Evolutionary conservation across 345 rosid genomes (phyloP), one percentile per base, ranked within the genome.

Genomic region (Xanthoceras sorbifolium): DNA sequence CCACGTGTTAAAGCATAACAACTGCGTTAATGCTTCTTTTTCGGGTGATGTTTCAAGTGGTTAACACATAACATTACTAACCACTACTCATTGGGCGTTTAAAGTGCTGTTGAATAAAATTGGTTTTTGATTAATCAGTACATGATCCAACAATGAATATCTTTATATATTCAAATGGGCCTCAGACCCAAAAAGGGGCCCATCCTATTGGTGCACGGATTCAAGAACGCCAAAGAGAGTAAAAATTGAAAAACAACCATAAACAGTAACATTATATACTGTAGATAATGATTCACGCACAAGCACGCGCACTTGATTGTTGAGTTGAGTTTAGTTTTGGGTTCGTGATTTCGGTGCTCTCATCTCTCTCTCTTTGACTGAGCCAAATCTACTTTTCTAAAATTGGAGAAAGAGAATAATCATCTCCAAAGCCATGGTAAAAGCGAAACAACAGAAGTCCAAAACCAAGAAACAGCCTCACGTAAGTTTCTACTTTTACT

Each of bases 401-500:
- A 50, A n/a, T 50, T 17, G 4, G 62, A 42, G 25, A 15, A 9
- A 40, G 20, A 38, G 46, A 72, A 38, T 9, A 12, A 8, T 40
- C 18, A 34, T 72, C n/a, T n/a, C n/a, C 75, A 22, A 42, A 70
- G 62, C 36, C 36, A 94, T 93, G 98, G 97, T 90, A 18, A 94
- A 94, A 86, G 80, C 90, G 59, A 93, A 87, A 83, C 92, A 83
- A 20, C 92, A 87, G 26, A 86, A 93, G 84, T 78, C 88, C 64
- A 91, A 86, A 72, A 83, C 88, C 6, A 91, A 86, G 86, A 92
- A 88, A 73, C 87, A 82, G 61, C 82, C 86, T 9, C 85, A 84
- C 6, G 94, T 90, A 83, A 87, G 87, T 81, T 14, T 38, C 7
- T n/a, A n/a, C 50, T 3, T 31, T n/a, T 9, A 36, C 50, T 18